Evolutionary conservation across 768 basidiomycete genomes (phyloP), one percentile per base, ranked within the genome.

Genomic region (Peribolospora baueri): DNA sequence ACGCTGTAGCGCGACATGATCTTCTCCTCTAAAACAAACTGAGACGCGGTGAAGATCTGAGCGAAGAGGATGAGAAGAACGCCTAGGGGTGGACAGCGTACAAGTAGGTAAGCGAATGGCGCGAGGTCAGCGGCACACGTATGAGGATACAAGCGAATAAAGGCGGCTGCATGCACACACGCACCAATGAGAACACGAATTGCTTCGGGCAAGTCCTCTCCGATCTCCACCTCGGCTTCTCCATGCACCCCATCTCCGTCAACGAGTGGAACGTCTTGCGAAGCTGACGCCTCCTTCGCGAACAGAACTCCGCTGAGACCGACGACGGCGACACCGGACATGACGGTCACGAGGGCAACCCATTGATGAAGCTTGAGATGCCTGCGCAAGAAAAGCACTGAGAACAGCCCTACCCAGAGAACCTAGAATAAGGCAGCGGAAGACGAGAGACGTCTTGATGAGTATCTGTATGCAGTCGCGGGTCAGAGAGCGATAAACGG

Each of bases 21-120:
- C 72, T 84, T 90, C 70, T 95, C 91, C 73, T 97, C 93, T 11
- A 93, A 75, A 48, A 95, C 90, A 65, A 90, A 90, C 66, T 90
- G 87, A 7, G 78, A 77, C 54, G 87, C 87, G 39, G 84, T 83
- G 70, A 95, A 95, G 59, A 93, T 68, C 68, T 97, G 91, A 37
- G 91, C 91, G 65, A 93, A 87, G 39, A 93, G 69, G 54, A 97
- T 75, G 66, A 98, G 81, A 66, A 85, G 77, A 41, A 97, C 79
- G 54, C 91, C 90, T 25, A 25, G 25, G 25, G 25, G 25, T 25
- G 25, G 25, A 25, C 25, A 13, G 7, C 7, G 13, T 43, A 54
- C 50, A 50, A 57, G 45, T 38, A 58, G 41, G 40, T 46, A 40
- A 38, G 51, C 49, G 9, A 25, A 25, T 25, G 25, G 25, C 25